These are phyloP conservation scores for Aspergillus phoenicis DNA, from an alignment of 2,329 filamentous ascomycete genomes.

Conservation along the genomic window DNA sequence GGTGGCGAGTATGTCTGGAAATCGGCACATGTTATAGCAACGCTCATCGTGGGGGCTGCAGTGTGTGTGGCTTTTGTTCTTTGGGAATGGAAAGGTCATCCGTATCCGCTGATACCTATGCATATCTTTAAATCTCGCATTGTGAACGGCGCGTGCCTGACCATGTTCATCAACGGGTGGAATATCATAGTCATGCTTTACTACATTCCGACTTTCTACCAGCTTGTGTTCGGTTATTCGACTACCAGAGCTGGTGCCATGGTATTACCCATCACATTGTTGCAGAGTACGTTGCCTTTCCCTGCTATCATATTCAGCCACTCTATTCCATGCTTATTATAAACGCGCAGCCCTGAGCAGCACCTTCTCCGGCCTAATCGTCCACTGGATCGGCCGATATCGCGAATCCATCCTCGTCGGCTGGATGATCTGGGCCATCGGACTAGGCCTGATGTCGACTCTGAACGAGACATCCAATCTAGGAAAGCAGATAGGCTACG, in stretches of 20 bases:
- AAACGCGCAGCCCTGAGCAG: constrained; percentile 42
- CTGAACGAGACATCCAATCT: constrained; percentile 52
- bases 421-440: constrained; percentile 56
- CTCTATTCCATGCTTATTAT: background rate
- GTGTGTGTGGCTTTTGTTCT: constrained; percentile 32
- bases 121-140: constrained; percentile 59
- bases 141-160: constrained; percentile 58
- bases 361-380: constrained; percentile 55
- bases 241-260: constrained; percentile 54
- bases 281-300: constrained; percentile 41
- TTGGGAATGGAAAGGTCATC: constrained; percentile 39
- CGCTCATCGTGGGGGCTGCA: constrained; percentile 54
- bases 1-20: constrained; percentile 62
- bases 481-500: constrained; percentile 59
- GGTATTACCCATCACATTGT: constrained; percentile 53
- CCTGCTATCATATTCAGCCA: background rate
- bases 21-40: constrained; percentile 57
- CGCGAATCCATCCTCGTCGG: constrained; percentile 58
- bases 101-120: constrained; percentile 37
- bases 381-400: constrained; percentile 57
- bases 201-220: constrained; percentile 64
- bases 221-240: constrained; percentile 54
- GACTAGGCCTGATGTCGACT: constrained; percentile 57
- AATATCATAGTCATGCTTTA: constrained; percentile 64
- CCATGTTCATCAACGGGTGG: constrained; percentile 63